Evolutionary conservation across 768 basidiomycete genomes (phyloP).

Genomic region (Boletus subcaerulescens): DNA sequence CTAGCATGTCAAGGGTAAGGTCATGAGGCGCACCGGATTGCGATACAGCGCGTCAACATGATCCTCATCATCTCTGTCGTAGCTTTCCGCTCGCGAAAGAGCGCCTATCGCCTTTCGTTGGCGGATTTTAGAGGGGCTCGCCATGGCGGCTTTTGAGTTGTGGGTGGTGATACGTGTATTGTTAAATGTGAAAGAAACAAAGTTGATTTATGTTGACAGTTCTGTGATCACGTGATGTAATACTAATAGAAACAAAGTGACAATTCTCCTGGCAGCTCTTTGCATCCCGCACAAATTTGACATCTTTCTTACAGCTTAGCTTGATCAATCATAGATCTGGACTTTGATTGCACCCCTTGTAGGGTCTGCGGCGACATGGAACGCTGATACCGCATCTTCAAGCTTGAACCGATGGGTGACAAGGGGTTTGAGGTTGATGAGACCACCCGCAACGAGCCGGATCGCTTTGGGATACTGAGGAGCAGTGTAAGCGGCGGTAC

Average conservation of each 20-base stretch:
- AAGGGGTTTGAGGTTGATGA: slow-evolving; percentile 72
- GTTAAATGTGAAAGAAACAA: slow-evolving; percentile 3
- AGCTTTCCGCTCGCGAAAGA: slow-evolving; percentile 21
- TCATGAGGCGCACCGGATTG: slow-evolving; percentile 41
- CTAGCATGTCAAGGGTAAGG: slow-evolving; percentile 4
- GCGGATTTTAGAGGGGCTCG: slow-evolving; percentile 33
- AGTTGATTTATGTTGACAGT: not conserved
- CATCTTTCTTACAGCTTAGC: not conserved
- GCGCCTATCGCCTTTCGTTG: slow-evolving; percentile 22
- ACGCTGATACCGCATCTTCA: slow-evolving; percentile 72
- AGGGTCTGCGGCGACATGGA: slow-evolving; percentile 71
- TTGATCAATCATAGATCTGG: slow-evolving; percentile 51
- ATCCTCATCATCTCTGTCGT: slow-evolving; percentile 48
- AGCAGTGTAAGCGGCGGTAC: not conserved
- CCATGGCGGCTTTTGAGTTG: slow-evolving; percentile 22
- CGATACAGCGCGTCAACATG: slow-evolving; percentile 49
- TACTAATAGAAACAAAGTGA: too few species aligned
- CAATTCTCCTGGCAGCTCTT: too few species aligned
- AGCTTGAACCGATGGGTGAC: slow-evolving; percentile 76
- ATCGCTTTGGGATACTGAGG: slow-evolving; percentile 79
- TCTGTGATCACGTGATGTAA: slow-evolving; percentile 23
- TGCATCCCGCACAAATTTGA: too few species aligned
- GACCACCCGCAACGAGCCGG: slow-evolving; percentile 69
- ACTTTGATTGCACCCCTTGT: slow-evolving; percentile 68
- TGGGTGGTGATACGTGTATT: slow-evolving; percentile 3